phyloP scores from a whole-genome alignment of 768 basidiomycete genomes.

The Boletus fagicola region DNA sequence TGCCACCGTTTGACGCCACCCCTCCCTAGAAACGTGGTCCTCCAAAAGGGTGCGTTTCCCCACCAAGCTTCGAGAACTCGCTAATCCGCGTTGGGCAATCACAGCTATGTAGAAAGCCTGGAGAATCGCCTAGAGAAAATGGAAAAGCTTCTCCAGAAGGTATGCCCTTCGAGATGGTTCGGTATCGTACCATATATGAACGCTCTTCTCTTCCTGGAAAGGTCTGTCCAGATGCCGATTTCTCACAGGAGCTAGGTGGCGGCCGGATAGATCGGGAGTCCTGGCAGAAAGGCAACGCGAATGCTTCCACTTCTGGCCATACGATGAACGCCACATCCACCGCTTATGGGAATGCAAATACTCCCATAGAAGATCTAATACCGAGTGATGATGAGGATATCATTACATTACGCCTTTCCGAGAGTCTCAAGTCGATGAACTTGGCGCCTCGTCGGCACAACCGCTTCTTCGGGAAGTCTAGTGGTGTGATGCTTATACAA shows the following conservation, averaged over 20 bases:
- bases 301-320: conserved; percentile 13
- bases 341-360: not conserved
- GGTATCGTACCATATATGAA: conserved; percentile 3
- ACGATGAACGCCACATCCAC: conserved; percentile 15
- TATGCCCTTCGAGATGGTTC: conserved; percentile 15
- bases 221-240: conserved; percentile 65
- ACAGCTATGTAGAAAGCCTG: conserved; percentile 61
- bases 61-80: not conserved
- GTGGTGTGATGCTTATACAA: conserved; percentile 41
- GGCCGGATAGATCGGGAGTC: conserved; percentile 37
- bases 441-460: conserved; percentile 5
- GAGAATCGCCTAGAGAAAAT: conserved; percentile 64
- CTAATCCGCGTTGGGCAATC: conserved; percentile 1
- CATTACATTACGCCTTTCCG: conserved; percentile 21
- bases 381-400: conserved; percentile 32
- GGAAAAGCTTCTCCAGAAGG: conserved; percentile 58
- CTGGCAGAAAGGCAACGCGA: conserved; percentile 29
- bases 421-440: conserved; percentile 24
- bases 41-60: conserved; percentile 31
- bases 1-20: not conserved
- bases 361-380: conserved; percentile 21
- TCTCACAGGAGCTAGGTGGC: conserved; percentile 56
- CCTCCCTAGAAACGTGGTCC: conserved; percentile 40
- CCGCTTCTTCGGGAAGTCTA: conserved; percentile 43
- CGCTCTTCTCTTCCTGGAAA: conserved; percentile 23